phyloP scores from a whole-genome alignment of 2,329 filamentous ascomycete species.

The Thielaviopsis populi region DNA sequence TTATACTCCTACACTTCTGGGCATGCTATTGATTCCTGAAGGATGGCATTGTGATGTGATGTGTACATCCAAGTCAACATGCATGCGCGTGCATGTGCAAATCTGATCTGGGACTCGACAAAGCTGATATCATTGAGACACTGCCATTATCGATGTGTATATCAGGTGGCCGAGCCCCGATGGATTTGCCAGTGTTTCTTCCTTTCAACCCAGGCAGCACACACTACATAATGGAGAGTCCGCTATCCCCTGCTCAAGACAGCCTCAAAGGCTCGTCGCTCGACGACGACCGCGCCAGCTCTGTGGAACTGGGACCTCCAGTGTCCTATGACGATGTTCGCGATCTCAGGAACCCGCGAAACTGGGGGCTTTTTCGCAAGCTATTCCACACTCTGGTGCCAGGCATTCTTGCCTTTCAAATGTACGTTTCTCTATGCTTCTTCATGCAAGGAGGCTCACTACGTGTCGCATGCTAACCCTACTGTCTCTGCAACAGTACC shows the following conservation, averaged over 20 bases:
- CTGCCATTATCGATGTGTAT: neutral
- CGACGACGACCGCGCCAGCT: too few species aligned
- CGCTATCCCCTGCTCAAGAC: neutral
- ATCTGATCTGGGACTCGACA: neutral
- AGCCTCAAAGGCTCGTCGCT: neutral
- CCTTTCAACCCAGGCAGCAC: neutral
- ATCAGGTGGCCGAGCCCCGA: neutral
- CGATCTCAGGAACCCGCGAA: constrained; percentile 17
- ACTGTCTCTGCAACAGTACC: constrained; percentile 26
- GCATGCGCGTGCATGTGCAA: neutral
- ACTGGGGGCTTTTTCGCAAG: constrained; percentile 13
- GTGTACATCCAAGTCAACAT: neutral
- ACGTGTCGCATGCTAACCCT: neutral
- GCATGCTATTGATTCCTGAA: neutral
- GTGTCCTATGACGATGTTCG: constrained; percentile 14
- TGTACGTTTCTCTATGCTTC: constrained; percentile 7
- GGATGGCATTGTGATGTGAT: neutral
- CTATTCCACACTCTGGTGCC: constrained; percentile 17
- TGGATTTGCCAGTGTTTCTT: neutral
- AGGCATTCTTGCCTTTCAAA: constrained; percentile 17
- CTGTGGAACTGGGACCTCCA: neutral
- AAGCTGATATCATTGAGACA: too few species aligned
- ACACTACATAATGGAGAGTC: neutral
- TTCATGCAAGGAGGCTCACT: too few species aligned
- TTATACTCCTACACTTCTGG: neutral